phyloP scores from a whole-genome alignment of 2,329 filamentous ascomycete genomes.

The Fusarium phyllophilum region DNA sequence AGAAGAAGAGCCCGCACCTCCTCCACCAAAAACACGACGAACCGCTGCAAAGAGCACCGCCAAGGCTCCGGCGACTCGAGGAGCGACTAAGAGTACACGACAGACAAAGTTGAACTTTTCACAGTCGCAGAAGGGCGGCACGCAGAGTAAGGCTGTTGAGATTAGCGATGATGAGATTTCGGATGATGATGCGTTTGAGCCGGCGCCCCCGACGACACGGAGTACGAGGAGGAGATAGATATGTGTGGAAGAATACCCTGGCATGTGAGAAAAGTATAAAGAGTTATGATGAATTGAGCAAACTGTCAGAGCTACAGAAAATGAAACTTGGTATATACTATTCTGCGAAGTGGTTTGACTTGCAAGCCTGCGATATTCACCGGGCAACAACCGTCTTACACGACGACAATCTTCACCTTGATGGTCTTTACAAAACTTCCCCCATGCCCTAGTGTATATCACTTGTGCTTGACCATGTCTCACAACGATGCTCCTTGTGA shows the following conservation, averaged over 20 bases:
- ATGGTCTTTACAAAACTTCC: not conserved
- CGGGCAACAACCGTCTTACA: not conserved
- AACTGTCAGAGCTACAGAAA: not conserved
- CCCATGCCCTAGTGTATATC: not conserved
- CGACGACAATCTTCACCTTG: not conserved
- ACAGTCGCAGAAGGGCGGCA: constrained; percentile 50
- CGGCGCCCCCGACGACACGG: constrained; percentile 53
- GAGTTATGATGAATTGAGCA: constrained; percentile 6
- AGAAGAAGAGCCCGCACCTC: constrained; percentile 55
- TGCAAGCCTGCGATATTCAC: not conserved
- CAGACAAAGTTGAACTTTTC: constrained; percentile 52
- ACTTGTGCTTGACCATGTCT: not conserved
- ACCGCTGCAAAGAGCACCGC: constrained; percentile 33
- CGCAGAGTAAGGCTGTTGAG: constrained; percentile 62
- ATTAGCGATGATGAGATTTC: constrained; percentile 74
- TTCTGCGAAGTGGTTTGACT: not conserved
- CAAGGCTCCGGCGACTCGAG: constrained; percentile 25
- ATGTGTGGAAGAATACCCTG: constrained; percentile 10
- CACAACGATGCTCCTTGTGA: not conserved
- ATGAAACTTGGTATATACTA: not conserved
- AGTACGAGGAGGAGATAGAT: constrained; percentile 47
- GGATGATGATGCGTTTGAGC: constrained; percentile 70
- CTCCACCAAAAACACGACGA: constrained; percentile 47
- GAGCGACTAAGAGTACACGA: constrained; percentile 38
- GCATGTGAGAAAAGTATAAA: not conserved